These are phyloP conservation scores for Mycena haematopus DNA, from an alignment of 768 basidiomycete genomes.

Conservation along the genomic window DNA sequence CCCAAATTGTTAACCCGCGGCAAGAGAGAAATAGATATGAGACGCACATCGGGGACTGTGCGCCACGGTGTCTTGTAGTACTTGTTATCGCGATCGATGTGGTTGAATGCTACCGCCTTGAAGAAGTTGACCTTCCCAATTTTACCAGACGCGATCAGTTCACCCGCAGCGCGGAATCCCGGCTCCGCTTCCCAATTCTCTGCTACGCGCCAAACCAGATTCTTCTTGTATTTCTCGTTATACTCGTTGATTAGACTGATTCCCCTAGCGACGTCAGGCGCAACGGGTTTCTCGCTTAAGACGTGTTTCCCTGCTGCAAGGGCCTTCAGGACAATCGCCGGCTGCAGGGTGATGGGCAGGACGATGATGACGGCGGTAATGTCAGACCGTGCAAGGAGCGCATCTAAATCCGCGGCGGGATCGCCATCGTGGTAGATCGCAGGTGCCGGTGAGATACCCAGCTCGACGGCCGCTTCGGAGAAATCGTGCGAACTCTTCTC, in stretches of 20 bases:
- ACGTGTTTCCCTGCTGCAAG: conserved; percentile 86
- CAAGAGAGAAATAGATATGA: conserved; percentile 6
- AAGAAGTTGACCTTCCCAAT: conserved; percentile 79
- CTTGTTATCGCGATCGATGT: conserved; percentile 66
- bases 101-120: conserved; percentile 57
- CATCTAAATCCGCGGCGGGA: conserved; percentile 54
- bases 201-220: conserved; percentile 80
- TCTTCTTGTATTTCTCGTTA: conserved; percentile 65
- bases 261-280: conserved; percentile 69
- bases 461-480: conserved; percentile 49
- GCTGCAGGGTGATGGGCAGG: conserved; percentile 80
- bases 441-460: conserved; percentile 50
- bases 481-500: conserved; percentile 62
- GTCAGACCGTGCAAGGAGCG: conserved; percentile 70
- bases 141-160: conserved; percentile 60
- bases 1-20: conserved; percentile 4
- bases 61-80: conserved; percentile 89
- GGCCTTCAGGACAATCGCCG: conserved; percentile 65
- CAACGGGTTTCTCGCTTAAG: conserved; percentile 88
- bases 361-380: conserved; percentile 77
- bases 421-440: conserved; percentile 64
- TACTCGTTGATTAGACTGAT: conserved; percentile 70
- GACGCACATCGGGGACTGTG: conserved; percentile 76
- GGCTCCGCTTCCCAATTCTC: conserved; percentile 81
- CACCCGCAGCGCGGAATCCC: conserved; percentile 53